Conservation (phyloP, 1,284 basidiomycete genomes). For the Heimioporus punctisporus region DNA sequence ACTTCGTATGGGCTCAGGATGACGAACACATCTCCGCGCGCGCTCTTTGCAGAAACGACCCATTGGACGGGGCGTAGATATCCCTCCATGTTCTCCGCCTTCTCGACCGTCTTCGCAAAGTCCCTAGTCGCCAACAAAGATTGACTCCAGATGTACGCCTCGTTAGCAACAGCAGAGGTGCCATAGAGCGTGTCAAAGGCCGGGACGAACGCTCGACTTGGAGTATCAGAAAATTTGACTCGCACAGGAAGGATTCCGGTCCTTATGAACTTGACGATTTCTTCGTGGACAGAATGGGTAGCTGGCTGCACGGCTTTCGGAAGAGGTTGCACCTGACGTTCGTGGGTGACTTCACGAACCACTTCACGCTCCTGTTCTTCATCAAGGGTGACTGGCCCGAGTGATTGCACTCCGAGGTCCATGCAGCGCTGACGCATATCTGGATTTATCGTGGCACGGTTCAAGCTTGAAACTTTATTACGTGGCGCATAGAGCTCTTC, state of each 20-base stretch:
- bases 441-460: conserved; percentile 1
- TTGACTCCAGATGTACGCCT: background rate
- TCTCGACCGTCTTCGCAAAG: background rate
- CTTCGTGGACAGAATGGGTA: background rate
- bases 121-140: background rate
- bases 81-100: conserved; percentile 10
- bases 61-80: conserved; percentile 16
- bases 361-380: conserved; percentile 38
- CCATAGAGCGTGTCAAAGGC: background rate
- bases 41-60: background rate
- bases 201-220: background rate
- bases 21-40: background rate
- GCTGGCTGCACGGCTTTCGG: conserved; percentile 14
- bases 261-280: background rate
- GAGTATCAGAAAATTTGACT: background rate
- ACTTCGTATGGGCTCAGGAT: background rate
- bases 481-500: background rate
- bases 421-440: conserved; percentile 28
- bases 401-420: background rate
- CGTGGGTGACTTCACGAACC: conserved; percentile 38
- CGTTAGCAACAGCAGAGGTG: background rate
- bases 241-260: background rate
- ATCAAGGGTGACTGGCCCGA: conserved; percentile 26
- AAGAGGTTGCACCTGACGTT: conserved; percentile 39
- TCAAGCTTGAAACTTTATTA: background rate